Conservation (phyloP, 257 asterid genomes). For the Marsdenia floribunda region DNA sequence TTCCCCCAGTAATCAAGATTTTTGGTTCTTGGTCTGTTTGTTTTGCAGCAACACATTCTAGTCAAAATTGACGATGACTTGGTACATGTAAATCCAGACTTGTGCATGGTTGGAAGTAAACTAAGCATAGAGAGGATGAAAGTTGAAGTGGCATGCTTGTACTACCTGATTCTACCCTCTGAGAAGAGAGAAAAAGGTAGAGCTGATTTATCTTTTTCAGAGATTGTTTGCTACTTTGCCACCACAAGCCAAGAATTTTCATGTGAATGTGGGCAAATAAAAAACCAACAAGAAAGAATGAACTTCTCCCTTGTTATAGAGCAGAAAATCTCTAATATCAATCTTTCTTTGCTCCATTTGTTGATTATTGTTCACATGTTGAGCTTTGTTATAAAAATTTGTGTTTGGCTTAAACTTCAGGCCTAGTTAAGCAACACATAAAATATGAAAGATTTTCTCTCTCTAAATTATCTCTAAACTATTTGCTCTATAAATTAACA, state of each 20-base stretch:
- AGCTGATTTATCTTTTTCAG: conserved; percentile 12
- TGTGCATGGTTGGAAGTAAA: conserved; percentile 36
- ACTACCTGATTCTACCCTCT: conserved; percentile 55
- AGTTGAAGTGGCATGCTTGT: conserved; percentile 80
- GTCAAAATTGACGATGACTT: conserved; percentile 55
- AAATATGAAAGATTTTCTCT: too few species aligned
- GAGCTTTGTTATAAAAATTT: too few species aligned
- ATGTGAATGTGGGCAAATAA: background rate
- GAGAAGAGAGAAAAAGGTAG: conserved; percentile 77
- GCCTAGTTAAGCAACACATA: too few species aligned
- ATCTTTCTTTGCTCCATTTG: background rate
- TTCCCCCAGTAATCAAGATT: background rate
- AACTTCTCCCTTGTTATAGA: background rate
- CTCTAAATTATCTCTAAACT: too few species aligned
- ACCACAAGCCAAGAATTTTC: background rate
- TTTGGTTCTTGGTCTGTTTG: conserved; percentile 25
- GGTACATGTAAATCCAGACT: conserved; percentile 42
- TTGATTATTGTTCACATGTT: too few species aligned
- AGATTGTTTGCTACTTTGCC: conserved; percentile 6
- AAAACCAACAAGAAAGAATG: background rate
- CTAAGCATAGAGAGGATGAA: conserved; percentile 62
- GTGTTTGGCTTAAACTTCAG: too few species aligned
- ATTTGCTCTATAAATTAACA: too few species aligned
- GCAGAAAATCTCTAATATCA: background rate
- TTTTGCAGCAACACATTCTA: conserved; percentile 48